phyloP scores from a whole-genome alignment of 2,329 filamentous ascomycete species.

The Hypoxylon sp. region DNA sequence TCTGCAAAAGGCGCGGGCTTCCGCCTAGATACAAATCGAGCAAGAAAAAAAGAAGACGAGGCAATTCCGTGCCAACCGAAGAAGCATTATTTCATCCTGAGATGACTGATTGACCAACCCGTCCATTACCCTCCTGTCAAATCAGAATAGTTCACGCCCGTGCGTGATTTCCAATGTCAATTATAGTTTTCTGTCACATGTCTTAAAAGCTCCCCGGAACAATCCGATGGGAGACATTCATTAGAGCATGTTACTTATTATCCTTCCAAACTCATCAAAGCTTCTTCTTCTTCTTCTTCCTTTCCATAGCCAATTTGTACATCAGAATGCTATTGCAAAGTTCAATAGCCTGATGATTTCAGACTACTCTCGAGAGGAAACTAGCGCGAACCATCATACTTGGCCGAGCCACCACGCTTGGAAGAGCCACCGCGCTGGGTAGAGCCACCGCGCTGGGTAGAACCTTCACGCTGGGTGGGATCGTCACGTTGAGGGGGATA shows the following conservation, averaged over 20 bases:
- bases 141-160: constrained; percentile 7
- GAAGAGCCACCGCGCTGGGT: constrained; percentile 15
- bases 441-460: constrained; percentile 1
- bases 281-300: constrained; percentile 4
- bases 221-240: constrained; percentile 1
- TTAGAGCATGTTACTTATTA: neutral
- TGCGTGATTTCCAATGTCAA: constrained; percentile 30
- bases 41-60: constrained; percentile 4
- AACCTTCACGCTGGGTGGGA: constrained; percentile 10
- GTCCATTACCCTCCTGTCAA: constrained; percentile 25
- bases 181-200: neutral
- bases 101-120: constrained; percentile 18
- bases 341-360: constrained; percentile 17
- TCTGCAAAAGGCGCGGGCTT: constrained; percentile 11
- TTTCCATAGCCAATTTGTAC: constrained; percentile 14
- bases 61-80: constrained; percentile 9
- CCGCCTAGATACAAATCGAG: constrained; percentile 34
- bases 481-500: constrained; percentile 12
- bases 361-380: constrained; percentile 17
- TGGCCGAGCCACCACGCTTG: constrained; percentile 18
- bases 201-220: neutral
- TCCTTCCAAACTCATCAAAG: constrained; percentile 11
- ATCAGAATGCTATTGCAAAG: constrained; percentile 18
- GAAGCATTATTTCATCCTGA: constrained; percentile 38
- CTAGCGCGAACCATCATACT: constrained; percentile 15